Conservation (phyloP, 345 rosid genomes). For the Eutrema yunnanense region DNA sequence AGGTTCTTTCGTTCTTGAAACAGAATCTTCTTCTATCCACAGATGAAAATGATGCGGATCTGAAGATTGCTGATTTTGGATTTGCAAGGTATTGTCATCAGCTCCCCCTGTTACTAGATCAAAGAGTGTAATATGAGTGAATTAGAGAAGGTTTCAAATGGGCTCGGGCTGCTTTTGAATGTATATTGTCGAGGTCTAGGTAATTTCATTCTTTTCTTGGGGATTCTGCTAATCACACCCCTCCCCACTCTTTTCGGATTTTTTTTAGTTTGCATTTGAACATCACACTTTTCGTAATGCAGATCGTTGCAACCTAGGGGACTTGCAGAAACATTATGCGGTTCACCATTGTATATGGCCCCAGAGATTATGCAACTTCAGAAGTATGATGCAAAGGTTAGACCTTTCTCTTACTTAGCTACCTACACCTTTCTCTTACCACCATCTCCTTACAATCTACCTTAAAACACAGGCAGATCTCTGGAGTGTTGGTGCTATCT, state of each 20-base stretch:
- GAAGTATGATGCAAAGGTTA: conserved; percentile 98
- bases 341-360: conserved; percentile 99
- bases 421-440: neutral
- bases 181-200: conserved; percentile 20
- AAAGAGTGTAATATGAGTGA: conserved; percentile 26
- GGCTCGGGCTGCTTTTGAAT: conserved; percentile 28
- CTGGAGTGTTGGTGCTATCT: conserved; percentile 98
- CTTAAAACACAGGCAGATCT: conserved; percentile 91
- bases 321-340: conserved; percentile 96
- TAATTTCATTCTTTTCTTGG: conserved; percentile 19
- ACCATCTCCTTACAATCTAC: conserved; percentile 33
- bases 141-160: conserved; percentile 29
- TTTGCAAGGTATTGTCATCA: conserved; percentile 75
- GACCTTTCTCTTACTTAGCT: conserved; percentile 10
- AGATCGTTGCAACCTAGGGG: conserved; percentile 92
- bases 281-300: conserved; percentile 22
- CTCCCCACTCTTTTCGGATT: conserved; percentile 1
- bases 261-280: neutral
- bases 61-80: conserved; percentile 99
- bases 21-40: conserved; percentile 94
- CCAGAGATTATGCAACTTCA: conserved; percentile 99
- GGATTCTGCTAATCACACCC: conserved; percentile 7
- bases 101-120: conserved; percentile 27
- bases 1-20: conserved; percentile 30
- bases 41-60: conserved; percentile 48